Base-by-base conservation (phyloP, 352 stramenopile species). In the Globisporangium emineosum region DNA sequence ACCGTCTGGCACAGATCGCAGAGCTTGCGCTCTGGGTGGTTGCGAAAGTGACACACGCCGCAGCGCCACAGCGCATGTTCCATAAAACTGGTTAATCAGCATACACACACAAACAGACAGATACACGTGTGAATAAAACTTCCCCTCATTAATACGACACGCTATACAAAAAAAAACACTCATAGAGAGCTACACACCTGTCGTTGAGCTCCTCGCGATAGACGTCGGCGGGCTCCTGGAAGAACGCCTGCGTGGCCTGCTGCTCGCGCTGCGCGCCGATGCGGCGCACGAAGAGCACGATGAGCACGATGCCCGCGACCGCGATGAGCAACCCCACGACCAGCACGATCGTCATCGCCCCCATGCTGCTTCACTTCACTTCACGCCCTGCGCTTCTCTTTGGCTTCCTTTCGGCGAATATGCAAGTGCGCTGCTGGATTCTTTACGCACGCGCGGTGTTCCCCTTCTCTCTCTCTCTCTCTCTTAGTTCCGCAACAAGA, bases 31-130 rank as follows among this genome's bases (percentile, higher is more conserved):
- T 90, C 80, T 8, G 87, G 85, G 53, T 92, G 78, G 67, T 97
- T 97, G 25, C 89, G 81, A 69, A 97, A 97, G n/a, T 87, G 84
- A 66, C 88, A 97, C 2, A 96, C 85, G 25, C 75, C 77, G 65
- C 90, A 97, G n/a, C 77, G 74, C 90, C 90, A 97, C 15, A 93
- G 70, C 59, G 83, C 78, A 47, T 90, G 76, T 64, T 93, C 82
- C 67, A 88, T 86, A 59, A 88, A 90, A 57, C 81, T 89, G 52
- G n/a, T 7, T 10, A 2, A 45, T 5, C 15, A 55, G 2, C 25
- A 47, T 19, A 30, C 2, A 30, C n/a, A 40, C 9, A 35, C 5
- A 42, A 13, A 47, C 47, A 25, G 15, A 32, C 13, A n/a, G n/a
- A 35, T 9, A 15, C 27, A 42, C n/a, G n/a, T 23, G 43, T 45